Evolutionary conservation across 768 basidiomycete species (phyloP).

Genomic region (Chiua virens): DNA sequence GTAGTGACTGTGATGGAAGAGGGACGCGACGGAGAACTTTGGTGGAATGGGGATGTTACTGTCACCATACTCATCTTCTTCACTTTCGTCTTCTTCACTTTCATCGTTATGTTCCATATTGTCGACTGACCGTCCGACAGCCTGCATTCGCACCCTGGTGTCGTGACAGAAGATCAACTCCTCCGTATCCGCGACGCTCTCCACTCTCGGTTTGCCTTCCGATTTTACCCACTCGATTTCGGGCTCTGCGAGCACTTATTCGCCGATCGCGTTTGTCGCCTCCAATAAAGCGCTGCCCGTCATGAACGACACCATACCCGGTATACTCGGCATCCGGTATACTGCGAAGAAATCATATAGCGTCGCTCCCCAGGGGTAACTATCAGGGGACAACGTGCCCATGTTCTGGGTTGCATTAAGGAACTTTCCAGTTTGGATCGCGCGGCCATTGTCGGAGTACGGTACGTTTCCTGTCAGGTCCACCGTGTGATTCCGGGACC

Average conservation of each 20-base stretch:
- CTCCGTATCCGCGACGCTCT: slow-evolving; percentile 15
- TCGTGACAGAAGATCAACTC: slow-evolving; percentile 15
- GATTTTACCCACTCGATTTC: slow-evolving; percentile 23
- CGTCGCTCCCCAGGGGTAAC: slow-evolving; percentile 27
- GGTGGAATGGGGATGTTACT: neutral
- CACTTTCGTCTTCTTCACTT: neutral
- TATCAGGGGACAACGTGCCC: slow-evolving; percentile 23
- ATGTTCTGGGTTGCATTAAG: neutral
- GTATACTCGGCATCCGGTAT: slow-evolving; percentile 1
- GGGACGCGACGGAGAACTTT: slow-evolving; percentile 16
- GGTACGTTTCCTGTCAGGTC: slow-evolving; percentile 6
- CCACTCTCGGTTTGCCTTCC: slow-evolving; percentile 23
- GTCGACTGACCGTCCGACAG: neutral
- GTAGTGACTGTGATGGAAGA: slow-evolving; percentile 37
- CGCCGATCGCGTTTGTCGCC: slow-evolving; percentile 11
- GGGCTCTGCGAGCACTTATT: slow-evolving; percentile 10
- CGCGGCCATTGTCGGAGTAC: slow-evolving; percentile 29
- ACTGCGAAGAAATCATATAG: slow-evolving; percentile 27
- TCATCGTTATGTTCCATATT: neutral
- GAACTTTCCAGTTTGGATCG: slow-evolving; percentile 11
- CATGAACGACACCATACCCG: neutral
- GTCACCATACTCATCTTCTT: neutral
- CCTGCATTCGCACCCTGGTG: neutral
- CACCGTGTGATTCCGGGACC: neutral
- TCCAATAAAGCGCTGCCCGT: slow-evolving; percentile 22